phyloP scores from a whole-genome alignment of 139 green algal genomes.

The Chlorella sp. region DNA sequence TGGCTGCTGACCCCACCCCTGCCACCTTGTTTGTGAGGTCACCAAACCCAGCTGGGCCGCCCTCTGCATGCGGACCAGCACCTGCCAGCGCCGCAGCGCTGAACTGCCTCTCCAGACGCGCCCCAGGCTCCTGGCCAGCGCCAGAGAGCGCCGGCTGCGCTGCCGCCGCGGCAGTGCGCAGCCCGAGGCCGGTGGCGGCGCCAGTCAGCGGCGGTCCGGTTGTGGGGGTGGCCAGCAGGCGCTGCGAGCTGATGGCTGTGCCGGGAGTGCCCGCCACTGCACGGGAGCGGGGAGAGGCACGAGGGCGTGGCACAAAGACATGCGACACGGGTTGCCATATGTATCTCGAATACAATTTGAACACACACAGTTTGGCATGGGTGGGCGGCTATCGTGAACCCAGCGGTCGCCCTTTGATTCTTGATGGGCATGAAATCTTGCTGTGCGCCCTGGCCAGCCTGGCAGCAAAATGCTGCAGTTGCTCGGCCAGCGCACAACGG shows the following conservation, averaged over 20 bases:
- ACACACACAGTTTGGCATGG: not conserved
- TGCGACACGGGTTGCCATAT: not conserved
- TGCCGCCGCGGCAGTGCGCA: not conserved
- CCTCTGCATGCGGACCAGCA: not conserved
- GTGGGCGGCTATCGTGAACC: not conserved
- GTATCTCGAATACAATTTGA: not conserved
- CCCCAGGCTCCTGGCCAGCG: not conserved
- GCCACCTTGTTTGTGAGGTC: not conserved
- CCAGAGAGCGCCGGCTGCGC: not conserved
- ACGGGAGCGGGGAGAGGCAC: not conserved
- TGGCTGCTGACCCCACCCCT: not conserved
- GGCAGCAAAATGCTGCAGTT: not conserved
- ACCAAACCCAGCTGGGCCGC: not conserved
- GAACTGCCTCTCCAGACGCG: not conserved
- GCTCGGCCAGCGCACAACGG: not conserved
- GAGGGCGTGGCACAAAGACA: not conserved
- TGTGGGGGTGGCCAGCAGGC: not conserved
- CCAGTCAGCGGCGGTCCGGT: not conserved
- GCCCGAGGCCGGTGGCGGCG: not conserved
- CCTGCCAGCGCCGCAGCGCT: not conserved
- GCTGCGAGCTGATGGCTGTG: not conserved
- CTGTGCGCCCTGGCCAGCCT: not conserved
- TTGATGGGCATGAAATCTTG: too few relatives aligned
- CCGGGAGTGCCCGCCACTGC: slow-evolving; percentile 4
- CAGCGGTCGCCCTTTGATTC: too few relatives aligned